phyloP scores from a whole-genome alignment of 208 protist genomes.

The Novymonas esmeraldas region DNA sequence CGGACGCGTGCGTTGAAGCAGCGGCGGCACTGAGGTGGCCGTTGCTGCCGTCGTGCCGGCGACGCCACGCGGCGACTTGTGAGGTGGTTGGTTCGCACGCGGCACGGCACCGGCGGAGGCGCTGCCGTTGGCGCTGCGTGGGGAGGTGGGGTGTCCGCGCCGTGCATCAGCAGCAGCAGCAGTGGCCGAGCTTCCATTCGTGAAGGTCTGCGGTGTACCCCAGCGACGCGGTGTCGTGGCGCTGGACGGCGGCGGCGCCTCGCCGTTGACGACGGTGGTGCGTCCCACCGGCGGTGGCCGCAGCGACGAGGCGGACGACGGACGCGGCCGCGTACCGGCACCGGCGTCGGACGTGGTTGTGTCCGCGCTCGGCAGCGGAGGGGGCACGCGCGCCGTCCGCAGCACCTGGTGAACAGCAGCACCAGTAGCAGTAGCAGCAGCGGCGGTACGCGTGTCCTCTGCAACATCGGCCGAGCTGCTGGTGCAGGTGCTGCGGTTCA shows the following conservation, averaged over 20 bases:
- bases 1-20: slow-evolving; percentile 1
- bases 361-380: background rate
- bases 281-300: background rate
- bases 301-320: background rate
- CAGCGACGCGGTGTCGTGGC: background rate
- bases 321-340: background rate
- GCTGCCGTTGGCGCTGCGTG: too few species aligned
- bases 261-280: background rate
- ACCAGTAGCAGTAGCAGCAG: too few species aligned
- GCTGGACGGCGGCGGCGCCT: background rate
- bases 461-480: background rate
- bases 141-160: too few species aligned
- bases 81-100: too few species aligned
- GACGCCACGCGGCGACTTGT: too few species aligned
- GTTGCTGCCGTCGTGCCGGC: background rate
- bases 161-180: background rate
- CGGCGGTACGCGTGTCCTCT: background rate
- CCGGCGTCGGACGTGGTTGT: background rate
- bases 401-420: too few species aligned
- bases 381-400: background rate
- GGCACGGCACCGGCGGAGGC: too few species aligned
- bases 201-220: slow-evolving; percentile 1
- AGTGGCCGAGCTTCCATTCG: background rate
- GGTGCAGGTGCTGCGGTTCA: too few species aligned
- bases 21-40: background rate